Percentiles rank a stretch among this genome's conserved stretches.
phyloP scores from a whole-genome alignment of 164 flowering plant genomes.

The Chimonanthus salicifolius region DNA sequence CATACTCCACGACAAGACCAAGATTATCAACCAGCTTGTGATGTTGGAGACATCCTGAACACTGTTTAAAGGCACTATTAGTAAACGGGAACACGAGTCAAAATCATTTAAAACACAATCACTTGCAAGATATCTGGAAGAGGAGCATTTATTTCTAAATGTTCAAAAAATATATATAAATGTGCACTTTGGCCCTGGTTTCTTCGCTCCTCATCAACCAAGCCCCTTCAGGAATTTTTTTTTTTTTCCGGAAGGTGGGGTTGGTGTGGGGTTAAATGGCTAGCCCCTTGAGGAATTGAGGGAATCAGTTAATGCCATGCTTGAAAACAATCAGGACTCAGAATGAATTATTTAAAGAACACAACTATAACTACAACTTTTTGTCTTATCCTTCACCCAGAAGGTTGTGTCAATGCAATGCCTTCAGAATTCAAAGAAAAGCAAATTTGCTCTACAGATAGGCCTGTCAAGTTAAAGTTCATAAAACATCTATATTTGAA shows the following conservation, averaged over 20 bases:
- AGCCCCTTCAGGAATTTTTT: too few relatives aligned
- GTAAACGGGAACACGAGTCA: neutral
- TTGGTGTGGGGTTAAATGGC: too few relatives aligned
- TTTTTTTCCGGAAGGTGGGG: too few relatives aligned
- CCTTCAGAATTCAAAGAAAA: neutral
- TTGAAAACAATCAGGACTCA: neutral
- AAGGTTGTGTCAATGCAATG: too few relatives aligned
- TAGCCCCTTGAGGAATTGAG: neutral
- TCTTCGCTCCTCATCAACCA: too few relatives aligned
- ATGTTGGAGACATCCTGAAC: conserved; percentile 85
- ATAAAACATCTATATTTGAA: too few relatives aligned
- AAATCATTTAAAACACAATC: neutral
- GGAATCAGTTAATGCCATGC: neutral
- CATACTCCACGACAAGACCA: conserved; percentile 81
- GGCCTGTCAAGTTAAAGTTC: neutral
- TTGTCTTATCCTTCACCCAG: too few relatives aligned
- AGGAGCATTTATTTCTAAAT: neutral
- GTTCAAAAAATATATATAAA: too few relatives aligned
- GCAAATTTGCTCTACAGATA: neutral
- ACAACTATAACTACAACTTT: too few relatives aligned
- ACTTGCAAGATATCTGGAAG: too few relatives aligned
- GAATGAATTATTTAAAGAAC: neutral
- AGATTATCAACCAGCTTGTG: conserved; percentile 95
- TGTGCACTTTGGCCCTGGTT: too few relatives aligned
- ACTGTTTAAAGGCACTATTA: conserved; percentile 32